Base-by-base conservation (phyloP, 371 early-diverging fungal species). In the Mortierella sp. region DNA sequence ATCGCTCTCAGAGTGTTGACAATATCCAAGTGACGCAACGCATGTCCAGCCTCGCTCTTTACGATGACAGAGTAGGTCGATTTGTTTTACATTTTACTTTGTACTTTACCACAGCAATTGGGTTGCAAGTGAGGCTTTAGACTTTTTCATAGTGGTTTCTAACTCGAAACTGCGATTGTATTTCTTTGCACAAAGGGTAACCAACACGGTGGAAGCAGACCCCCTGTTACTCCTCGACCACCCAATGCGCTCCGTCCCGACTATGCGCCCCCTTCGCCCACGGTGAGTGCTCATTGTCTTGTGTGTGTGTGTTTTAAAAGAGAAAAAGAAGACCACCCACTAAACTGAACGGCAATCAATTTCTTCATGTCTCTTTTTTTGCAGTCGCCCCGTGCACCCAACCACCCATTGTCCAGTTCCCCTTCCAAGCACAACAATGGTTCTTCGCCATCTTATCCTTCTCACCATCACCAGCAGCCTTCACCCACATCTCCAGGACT, bases 211-310 rank as follows among this genome's bases (percentile, higher is more conserved):
- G 66, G 70, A 11, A 60, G 51, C 61, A 69, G 79, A 55, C 66
- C 72, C 19, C 51, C 46, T 15, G 73, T 70, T 5, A 44, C 72
- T 5, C 68, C 68, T 7, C 75, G 81, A 56, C 75, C 75, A 25
- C 75, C 69, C 9, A 60, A 65, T 56, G 64, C 66, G 48, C 70
- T 64, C 19, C 76, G 76, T 26, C 76, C 76, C 4, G 68, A 68
- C 25, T 76, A 76, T 30, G 71, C 76, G 15, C 76, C 76, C 19
- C 76, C 76, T 59, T 76, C 76, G 28, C 76, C 76, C 7, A 76
- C 66, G 53, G 76, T 76, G 71, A 67, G 76, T 75, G 18, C 18
- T 12, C 12, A 48, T 25, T 21, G 30, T n/a, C n/a, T n/a, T n/a
- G n/a, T n/a, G n/a, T n/a, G n/a, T n/a, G n/a, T n/a, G n/a, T n/a